phyloP scores from a whole-genome alignment of 768 basidiomycete genomes.

The Glaciozyma martinii region DNA sequence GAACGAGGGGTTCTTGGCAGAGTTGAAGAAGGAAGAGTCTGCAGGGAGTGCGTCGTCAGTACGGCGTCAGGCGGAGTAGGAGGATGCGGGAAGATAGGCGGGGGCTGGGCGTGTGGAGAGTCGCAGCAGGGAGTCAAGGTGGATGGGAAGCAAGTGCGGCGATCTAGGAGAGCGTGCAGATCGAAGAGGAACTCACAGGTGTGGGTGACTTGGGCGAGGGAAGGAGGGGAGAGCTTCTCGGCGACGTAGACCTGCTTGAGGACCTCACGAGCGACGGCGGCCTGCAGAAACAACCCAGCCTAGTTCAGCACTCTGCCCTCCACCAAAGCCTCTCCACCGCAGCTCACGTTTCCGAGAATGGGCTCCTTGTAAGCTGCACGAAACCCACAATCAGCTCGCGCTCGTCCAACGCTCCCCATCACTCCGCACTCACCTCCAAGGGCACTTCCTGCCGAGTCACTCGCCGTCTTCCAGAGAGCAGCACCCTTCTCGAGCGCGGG shows the following conservation, averaged over 20 bases:
- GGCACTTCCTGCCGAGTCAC: conserved; percentile 44
- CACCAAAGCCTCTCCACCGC: too few species aligned
- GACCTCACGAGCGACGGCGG: conserved; percentile 61
- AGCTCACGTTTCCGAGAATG: conserved; percentile 59
- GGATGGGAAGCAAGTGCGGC: conserved; percentile 38
- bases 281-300: neutral
- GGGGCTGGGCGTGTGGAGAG: neutral
- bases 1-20: conserved; percentile 52
- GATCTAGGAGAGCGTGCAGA: neutral
- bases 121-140: neutral
- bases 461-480: conserved; percentile 16
- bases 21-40: conserved; percentile 58
- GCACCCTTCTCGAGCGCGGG: conserved; percentile 40
- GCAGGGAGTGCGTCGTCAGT: conserved; percentile 40
- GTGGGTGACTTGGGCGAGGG: conserved; percentile 29
- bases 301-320: neutral
- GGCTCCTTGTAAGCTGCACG: conserved; percentile 63
- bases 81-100: neutral
- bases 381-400: conserved; percentile 7
- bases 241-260: conserved; percentile 63
- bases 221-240: conserved; percentile 62
- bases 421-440: conserved; percentile 46
- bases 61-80: conserved; percentile 41
- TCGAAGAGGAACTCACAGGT: conserved; percentile 12
- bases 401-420: conserved; percentile 39